Percentiles rank a stretch among this genome's conserved stretches.
Evolutionary conservation across 106 monocot genomes (phyloP).

Genomic region (Cymbidium sinense): DNA sequence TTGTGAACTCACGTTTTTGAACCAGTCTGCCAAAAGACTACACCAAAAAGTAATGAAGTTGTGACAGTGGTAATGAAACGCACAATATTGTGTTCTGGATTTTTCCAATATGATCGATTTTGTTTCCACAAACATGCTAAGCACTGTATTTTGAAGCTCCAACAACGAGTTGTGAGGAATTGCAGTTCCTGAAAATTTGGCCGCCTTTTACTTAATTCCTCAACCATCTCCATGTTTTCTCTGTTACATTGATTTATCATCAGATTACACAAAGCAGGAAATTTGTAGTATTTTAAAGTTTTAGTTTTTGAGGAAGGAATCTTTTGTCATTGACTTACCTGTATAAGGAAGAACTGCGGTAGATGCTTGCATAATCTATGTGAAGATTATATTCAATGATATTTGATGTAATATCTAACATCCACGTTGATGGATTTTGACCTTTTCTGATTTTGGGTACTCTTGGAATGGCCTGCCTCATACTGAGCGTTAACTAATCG

Average conservation of each 20-base stretch:
- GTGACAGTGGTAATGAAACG: conserved; percentile 42
- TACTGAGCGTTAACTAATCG: background rate
- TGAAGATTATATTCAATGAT: conserved; percentile 33
- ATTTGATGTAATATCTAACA: conserved; percentile 44
- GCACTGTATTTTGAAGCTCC: conserved; percentile 33
- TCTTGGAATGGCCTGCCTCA: conserved; percentile 38
- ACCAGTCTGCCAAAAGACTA: conserved; percentile 48
- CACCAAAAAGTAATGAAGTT: conserved; percentile 32
- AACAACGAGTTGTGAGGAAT: conserved; percentile 29
- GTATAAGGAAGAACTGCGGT: conserved; percentile 27
- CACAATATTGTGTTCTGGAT: conserved; percentile 61
- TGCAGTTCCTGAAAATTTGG: conserved; percentile 22
- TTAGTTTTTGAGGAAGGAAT: background rate
- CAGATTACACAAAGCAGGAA: background rate
- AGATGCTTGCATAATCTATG: conserved; percentile 47
- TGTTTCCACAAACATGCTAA: conserved; percentile 63
- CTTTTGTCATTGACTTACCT: conserved; percentile 14
- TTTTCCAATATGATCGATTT: conserved; percentile 58
- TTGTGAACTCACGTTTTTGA: conserved; percentile 46
- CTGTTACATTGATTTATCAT: conserved; percentile 17
- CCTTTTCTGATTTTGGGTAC: conserved; percentile 41
- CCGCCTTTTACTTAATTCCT: conserved; percentile 28
- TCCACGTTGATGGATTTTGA: conserved; percentile 64
- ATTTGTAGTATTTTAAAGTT: background rate
- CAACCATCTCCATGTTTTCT: conserved; percentile 36